Conservation (phyloP, 441 rosid species). For the Erodium chrysanthum region DNA sequence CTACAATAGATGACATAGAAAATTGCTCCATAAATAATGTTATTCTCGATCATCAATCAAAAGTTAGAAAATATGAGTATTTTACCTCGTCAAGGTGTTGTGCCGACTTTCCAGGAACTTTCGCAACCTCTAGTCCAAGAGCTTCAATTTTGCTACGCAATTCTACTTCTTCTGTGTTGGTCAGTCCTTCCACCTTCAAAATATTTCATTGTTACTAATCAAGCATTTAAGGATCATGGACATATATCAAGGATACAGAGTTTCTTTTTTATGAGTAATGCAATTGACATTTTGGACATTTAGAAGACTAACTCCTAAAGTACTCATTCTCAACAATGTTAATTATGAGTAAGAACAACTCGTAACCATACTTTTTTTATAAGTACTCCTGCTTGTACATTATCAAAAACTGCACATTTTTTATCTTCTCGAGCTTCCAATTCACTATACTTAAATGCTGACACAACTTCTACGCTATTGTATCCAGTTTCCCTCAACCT, state of each 20-base stretch:
- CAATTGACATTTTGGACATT: too few species aligned
- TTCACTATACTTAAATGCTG: background rate
- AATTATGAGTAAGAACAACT: too few species aligned
- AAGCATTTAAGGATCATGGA: background rate
- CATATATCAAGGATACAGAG: too few species aligned
- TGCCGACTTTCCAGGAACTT: conserved; percentile 52
- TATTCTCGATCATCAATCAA: background rate
- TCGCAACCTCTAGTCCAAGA: conserved; percentile 66
- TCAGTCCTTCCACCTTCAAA: conserved; percentile 56
- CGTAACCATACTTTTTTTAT: too few species aligned
- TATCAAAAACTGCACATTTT: background rate
- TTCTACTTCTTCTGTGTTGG: conserved; percentile 71
- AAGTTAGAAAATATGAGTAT: background rate
- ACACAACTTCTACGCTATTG: background rate
- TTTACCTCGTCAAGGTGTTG: conserved; percentile 48
- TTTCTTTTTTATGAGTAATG: too few species aligned
- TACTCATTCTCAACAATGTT: too few species aligned
- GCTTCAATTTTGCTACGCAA: conserved; percentile 78
- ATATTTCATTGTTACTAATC: background rate
- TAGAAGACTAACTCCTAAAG: too few species aligned
- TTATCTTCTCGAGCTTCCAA: background rate
- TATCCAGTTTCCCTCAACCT: background rate
- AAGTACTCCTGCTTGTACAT: background rate
- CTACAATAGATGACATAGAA: too few species aligned
- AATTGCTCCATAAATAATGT: background rate